Conservation (phyloP, 1,284 basidiomycete genomes). For the Neonothopanus nambi region DNA sequence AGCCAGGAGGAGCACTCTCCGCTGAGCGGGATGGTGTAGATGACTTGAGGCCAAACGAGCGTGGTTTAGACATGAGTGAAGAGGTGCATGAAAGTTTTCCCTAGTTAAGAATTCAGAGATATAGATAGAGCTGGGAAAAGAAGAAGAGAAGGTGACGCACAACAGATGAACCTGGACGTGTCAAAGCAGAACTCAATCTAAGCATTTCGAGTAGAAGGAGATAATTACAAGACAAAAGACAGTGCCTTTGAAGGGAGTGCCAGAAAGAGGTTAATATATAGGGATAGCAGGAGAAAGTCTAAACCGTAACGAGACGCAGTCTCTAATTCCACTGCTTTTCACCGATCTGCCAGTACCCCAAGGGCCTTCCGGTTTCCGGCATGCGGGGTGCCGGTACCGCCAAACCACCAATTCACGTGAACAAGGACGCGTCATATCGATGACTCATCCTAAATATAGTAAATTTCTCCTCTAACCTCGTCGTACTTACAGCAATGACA, state of each 20-base stretch:
- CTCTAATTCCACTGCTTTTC: no score
- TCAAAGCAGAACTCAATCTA: slow-evolving; percentile 5
- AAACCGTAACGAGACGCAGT: no score
- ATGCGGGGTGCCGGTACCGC: no score
- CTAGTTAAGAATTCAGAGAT: neutral
- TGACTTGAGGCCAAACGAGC: slow-evolving; percentile 17
- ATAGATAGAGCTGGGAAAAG: neutral
- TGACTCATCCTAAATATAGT: neutral
- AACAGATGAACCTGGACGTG: slow-evolving; percentile 3
- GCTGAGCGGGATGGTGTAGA: slow-evolving; percentile 10
- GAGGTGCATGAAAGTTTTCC: neutral
- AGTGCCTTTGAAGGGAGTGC: no score
- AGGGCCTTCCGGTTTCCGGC: no score
- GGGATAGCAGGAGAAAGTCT: no score
- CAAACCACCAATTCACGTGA: slow-evolving; percentile 1
- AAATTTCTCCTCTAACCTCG: neutral
- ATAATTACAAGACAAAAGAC: neutral
- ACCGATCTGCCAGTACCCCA: no score
- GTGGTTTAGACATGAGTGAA: slow-evolving; percentile 15
- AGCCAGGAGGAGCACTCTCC: slow-evolving; percentile 23
- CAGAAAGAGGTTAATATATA: no score
- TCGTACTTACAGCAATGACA: slow-evolving; percentile 15
- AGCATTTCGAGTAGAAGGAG: slow-evolving; percentile 4
- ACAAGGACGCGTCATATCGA: neutral
- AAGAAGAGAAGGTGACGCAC: slow-evolving; percentile 2